These are phyloP conservation scores for Zasmidium cellare DNA, from an alignment of 2,329 filamentous ascomycete genomes.

Conservation along the genomic window DNA sequence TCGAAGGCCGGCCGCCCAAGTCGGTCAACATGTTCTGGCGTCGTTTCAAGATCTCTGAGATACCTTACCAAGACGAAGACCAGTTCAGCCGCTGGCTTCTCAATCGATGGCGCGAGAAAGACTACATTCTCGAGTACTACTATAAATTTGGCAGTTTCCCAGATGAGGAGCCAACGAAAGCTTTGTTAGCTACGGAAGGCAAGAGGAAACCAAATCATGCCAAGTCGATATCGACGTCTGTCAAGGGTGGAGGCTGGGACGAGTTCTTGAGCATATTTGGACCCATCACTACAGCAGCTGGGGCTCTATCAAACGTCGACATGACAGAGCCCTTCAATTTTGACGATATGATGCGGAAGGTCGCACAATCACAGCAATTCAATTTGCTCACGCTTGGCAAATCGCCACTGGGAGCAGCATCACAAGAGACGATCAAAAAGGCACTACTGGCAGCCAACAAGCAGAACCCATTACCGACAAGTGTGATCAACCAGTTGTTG, in stretches of 20 bases:
- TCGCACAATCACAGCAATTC: conserved; percentile 34
- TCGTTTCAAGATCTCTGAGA: conserved; percentile 75
- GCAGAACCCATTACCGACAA: conserved; percentile 28
- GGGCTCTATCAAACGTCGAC: conserved; percentile 49
- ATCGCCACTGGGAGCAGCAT: conserved; percentile 27
- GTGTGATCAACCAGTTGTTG: conserved; percentile 30
- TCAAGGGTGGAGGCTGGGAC: conserved; percentile 52
- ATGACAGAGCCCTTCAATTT: conserved; percentile 38
- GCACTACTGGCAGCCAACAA: conserved; percentile 33
- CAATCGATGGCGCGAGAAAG: conserved; percentile 89
- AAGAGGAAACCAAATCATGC: conserved; percentile 40
- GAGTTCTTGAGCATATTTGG: conserved; percentile 55
- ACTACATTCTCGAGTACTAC: conserved; percentile 82
- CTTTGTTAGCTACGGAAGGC: conserved; percentile 39
- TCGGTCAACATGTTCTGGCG: conserved; percentile 98
- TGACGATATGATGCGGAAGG: conserved; percentile 35
- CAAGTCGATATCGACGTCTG: conserved; percentile 49
- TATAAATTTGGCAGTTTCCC: conserved; percentile 74
- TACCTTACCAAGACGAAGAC: conserved; percentile 73
- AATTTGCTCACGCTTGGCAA: conserved; percentile 30
- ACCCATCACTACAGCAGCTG: conserved; percentile 52
- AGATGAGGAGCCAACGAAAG: conserved; percentile 52
- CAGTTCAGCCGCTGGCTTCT: conserved; percentile 83
- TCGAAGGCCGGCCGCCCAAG: conserved; percentile 84
- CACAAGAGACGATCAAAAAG: conserved; percentile 32